Evolutionary conservation across 306 rosid genomes (phyloP).

Genomic region (barrel medic (Medicago truncatula)): MtrunA17r5.0-ANR NC_053045.1:35678501-35679000

Average conservation of each 20-base stretch:
- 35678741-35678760: constrained; percentile 99
- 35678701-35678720: constrained; percentile 21
- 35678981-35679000: constrained; percentile 86
- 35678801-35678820: constrained; percentile 62
- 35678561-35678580: constrained; percentile 80
- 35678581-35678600: constrained; percentile 83
- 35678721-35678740: constrained; percentile 64
- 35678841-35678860: constrained; percentile 33
- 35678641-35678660: constrained; percentile 88
- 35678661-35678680: constrained; percentile 19
- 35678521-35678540: constrained; percentile 37
- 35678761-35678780: constrained; percentile 83
- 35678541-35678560: constrained; percentile 68
- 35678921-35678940: constrained; percentile 6
- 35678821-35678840: constrained; percentile 37
- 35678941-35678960: constrained; percentile 40
- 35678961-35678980: constrained; percentile 93
- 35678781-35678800: constrained; percentile 85
- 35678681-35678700: background rate
- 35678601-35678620: constrained; percentile 96
- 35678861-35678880: constrained; percentile 23
- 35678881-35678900: background rate
- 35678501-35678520: constrained; percentile 60
- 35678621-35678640: constrained; percentile 91
- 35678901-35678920: constrained; percentile 14